These are phyloP conservation scores for Groenewaldozyma tartarivorans DNA, from an alignment of 805 yeast species.

Conservation along the genomic window DNA sequence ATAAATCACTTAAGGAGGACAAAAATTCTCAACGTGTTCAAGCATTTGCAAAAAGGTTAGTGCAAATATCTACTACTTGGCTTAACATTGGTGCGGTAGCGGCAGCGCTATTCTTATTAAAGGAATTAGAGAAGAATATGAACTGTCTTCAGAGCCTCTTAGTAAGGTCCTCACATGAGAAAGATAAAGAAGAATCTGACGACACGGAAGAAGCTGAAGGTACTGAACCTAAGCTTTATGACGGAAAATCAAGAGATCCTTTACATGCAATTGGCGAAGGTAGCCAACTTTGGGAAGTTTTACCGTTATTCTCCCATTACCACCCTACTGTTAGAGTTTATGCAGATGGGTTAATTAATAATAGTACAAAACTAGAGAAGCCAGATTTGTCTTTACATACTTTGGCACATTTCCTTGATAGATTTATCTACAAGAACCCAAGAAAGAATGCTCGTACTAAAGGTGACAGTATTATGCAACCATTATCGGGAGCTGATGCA, in stretches of 20 bases:
- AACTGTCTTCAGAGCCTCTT: constrained; percentile 64
- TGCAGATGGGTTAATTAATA: constrained; percentile 44
- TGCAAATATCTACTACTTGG: constrained; percentile 82
- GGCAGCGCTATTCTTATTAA: constrained; percentile 69
- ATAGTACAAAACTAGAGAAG: constrained; percentile 35
- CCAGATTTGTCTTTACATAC: constrained; percentile 91
- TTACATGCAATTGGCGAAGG: constrained; percentile 73
- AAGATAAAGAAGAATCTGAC: constrained; percentile 31
- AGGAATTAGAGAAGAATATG: constrained; percentile 52
- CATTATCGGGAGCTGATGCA: constrained; percentile 69
- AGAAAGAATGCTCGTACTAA: constrained; percentile 58
- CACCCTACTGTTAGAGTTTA: constrained; percentile 88
- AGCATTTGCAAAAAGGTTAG: constrained; percentile 84
- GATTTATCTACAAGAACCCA: constrained; percentile 91
- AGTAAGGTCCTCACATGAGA: constrained; percentile 36
- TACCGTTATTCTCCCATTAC: constrained; percentile 65
- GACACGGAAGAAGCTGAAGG: constrained; percentile 26
- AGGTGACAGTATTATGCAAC: constrained; percentile 96
- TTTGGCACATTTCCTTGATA: constrained; percentile 81
- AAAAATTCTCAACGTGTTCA: constrained; percentile 49
- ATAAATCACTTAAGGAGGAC: constrained; percentile 74
- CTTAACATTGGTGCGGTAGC: constrained; percentile 77
- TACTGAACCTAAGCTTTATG: constrained; percentile 40
- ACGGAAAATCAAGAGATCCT: constrained; percentile 90
- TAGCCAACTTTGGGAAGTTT: constrained; percentile 80